These are phyloP conservation scores for Pyronema omphalodes DNA, from an alignment of 495 filamentous ascomycete genomes.

Conservation along the genomic window DNA sequence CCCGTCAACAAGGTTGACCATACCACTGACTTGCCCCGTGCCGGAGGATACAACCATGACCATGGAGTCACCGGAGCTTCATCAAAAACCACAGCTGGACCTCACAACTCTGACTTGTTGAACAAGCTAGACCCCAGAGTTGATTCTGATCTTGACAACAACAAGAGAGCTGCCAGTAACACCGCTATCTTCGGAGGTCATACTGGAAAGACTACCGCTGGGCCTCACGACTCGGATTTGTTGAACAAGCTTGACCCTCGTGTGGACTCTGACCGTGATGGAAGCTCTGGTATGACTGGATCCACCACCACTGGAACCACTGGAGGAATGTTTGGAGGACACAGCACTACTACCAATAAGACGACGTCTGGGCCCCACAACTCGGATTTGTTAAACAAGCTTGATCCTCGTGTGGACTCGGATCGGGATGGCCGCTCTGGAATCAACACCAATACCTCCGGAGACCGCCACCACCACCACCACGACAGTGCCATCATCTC, in stretches of 20 bases:
- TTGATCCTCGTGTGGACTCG: slow-evolving; percentile 30
- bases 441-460: slow-evolving; percentile 7
- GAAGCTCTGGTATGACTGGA: slow-evolving; percentile 8
- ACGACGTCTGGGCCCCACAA: slow-evolving; percentile 31
- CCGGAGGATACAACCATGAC: too few relatives aligned
- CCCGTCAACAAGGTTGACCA: slow-evolving; percentile 33
- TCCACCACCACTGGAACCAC: slow-evolving; percentile 7
- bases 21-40: slow-evolving; percentile 10
- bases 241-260: slow-evolving; percentile 33
- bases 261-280: slow-evolving; percentile 30
- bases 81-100: slow-evolving; percentile 9
- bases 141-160: slow-evolving; percentile 8
- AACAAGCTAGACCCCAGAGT: slow-evolving; percentile 4
- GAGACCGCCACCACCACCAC: slow-evolving; percentile 29
- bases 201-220: slow-evolving; percentile 26
- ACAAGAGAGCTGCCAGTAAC: not conserved
- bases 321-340: not conserved
- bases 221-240: slow-evolving; percentile 26
- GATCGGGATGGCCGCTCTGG: slow-evolving; percentile 27
- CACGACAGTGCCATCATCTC: slow-evolving; percentile 4
- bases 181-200: slow-evolving; percentile 7
- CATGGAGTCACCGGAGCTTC: too few relatives aligned
- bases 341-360: slow-evolving; percentile 13
- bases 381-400: slow-evolving; percentile 32
- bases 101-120: not conserved